These are phyloP conservation scores for Neurospora tetraspora DNA, from an alignment of 495 filamentous ascomycete species.

Conservation along the genomic window DNA sequence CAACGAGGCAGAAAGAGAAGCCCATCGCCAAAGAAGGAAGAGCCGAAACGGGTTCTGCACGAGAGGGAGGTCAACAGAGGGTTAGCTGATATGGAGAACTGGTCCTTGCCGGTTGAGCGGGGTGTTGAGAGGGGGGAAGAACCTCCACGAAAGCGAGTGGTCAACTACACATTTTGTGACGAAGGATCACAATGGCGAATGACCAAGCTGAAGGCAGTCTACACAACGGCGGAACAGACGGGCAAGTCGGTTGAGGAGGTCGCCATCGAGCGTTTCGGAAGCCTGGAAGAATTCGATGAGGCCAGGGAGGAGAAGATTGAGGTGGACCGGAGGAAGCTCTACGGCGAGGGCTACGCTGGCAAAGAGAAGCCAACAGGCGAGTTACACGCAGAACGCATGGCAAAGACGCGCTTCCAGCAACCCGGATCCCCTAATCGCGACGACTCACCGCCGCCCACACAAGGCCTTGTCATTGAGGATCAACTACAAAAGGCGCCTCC, in stretches of 20 bases:
- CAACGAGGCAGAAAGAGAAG: conserved; percentile 48
- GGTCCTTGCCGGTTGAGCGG: conserved; percentile 14
- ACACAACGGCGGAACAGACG: conserved; percentile 65
- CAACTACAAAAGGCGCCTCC: conserved; percentile 29
- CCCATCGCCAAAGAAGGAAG: conserved; percentile 45
- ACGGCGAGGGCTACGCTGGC: conserved; percentile 76
- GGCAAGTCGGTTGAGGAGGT: conserved; percentile 65
- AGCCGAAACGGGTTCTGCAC: conserved; percentile 69
- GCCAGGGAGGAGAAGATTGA: conserved; percentile 93
- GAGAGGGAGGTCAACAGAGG: conserved; percentile 67
- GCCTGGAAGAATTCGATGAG: conserved; percentile 79
- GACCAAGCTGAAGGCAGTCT: conserved; percentile 83
- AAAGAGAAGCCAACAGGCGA: conserved; percentile 87
- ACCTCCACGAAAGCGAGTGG: conserved; percentile 48
- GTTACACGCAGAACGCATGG: conserved; percentile 60
- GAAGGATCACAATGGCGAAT: conserved; percentile 87
- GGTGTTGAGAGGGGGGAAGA: conserved; percentile 21
- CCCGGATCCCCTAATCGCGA: not conserved
- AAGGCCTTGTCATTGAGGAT: conserved; percentile 36
- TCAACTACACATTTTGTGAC: conserved; percentile 85
- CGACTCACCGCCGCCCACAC: conserved; percentile 21
- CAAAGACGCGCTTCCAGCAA: conserved; percentile 9
- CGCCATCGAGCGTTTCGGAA: conserved; percentile 72
- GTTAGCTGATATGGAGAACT: conserved; percentile 43
- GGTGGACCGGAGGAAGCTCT: conserved; percentile 70